Evolutionary conservation across 371 early-diverging fungal genomes (phyloP), one percentile per base, ranked within the genome.

Genomic region (Apophysomyces elegans): DNA sequence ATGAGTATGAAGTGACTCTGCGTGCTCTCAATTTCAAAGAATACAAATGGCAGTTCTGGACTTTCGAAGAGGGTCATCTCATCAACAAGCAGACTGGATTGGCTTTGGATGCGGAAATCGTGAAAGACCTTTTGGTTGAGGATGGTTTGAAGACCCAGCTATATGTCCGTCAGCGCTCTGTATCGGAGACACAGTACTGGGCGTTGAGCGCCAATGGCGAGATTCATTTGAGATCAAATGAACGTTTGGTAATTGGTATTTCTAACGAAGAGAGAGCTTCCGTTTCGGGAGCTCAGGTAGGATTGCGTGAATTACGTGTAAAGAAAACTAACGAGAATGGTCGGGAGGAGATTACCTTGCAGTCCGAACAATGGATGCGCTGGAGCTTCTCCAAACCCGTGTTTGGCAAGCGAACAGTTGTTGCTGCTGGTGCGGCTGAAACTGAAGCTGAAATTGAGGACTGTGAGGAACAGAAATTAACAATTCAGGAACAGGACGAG

Each of bases 1-100:
- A 47, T 18, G 73, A 72, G 46, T 71, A 76, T 63, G 63, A 65
- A 32, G 62, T 81, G 3, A 71, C 71, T 7, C 63, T 77, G 9
- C 77, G 77, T 35, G 58, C 76, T 38, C 58, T 81, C 37, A 77
- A 79, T 61, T 79, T 76, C 59, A 77, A 75, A 66, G 68, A 70
- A 6, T 76, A 79, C 59, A 79, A 68, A 41, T 77, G 73, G 74
- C 86, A 86, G 63, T 72, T 84, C 56, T 86, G 86, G 86, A 68
- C 72, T 8, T 79, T 76, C 56, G 65, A 73, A 38, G 75, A 84
- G 37, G 84, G 85, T n/a, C 75, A 83, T 64, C 65, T 86, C 67
- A 75, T 84, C 65, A 86, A 86, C 61, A 78, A 70, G 50, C 77
- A 82, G 56, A 86, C 84, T 58, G 85, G 85, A 36, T 71, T 84